Conservation (phyloP, 495 filamentous ascomycete genomes). For the Podospora appendiculata region DNA sequence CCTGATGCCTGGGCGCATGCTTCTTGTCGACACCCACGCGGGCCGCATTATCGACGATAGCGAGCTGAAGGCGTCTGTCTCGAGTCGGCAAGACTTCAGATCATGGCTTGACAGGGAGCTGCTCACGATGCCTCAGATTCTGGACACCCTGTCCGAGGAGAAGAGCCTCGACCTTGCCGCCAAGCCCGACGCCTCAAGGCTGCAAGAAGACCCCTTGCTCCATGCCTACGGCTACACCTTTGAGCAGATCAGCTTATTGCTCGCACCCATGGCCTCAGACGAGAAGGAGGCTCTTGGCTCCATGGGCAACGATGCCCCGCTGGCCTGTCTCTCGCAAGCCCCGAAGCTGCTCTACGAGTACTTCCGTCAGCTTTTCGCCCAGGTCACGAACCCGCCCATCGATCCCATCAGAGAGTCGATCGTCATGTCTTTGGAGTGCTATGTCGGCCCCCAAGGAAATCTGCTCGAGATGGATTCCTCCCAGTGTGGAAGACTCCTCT, state of each 20-base stretch:
- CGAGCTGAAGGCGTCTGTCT: conserved; percentile 86
- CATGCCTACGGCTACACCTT: conserved; percentile 93
- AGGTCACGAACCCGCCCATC: conserved; percentile 98
- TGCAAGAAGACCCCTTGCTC: conserved; percentile 81
- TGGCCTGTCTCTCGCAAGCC: conserved; percentile 84
- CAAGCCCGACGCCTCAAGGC: conserved; percentile 58
- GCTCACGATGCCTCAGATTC: conserved; percentile 67
- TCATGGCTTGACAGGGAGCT: conserved; percentile 85
- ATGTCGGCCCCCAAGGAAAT: conserved; percentile 96
- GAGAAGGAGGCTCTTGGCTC: conserved; percentile 99
- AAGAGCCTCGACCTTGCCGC: conserved; percentile 50
- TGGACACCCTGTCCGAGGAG: conserved; percentile 43
- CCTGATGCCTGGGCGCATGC: conserved; percentile 93
- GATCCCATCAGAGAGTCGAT: conserved; percentile 98
- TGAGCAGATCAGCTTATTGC: conserved; percentile 89
- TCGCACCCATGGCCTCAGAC: conserved; percentile 96
- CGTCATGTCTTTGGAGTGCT: conserved; percentile 98
- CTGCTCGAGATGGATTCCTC: conserved; percentile 88
- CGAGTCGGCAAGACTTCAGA: conserved; percentile 77
- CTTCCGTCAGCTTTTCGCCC: conserved; percentile 97
- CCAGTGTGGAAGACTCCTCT: conserved; percentile 79
- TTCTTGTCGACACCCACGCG: conserved; percentile 91
- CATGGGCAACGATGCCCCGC: conserved; percentile 97
- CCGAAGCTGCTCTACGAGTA: conserved; percentile 95
- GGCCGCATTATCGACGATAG: conserved; percentile 93